phyloP scores from a whole-genome alignment of 1,139 yeast species.

The Hemisphaericaspora xylanilytica region DNA sequence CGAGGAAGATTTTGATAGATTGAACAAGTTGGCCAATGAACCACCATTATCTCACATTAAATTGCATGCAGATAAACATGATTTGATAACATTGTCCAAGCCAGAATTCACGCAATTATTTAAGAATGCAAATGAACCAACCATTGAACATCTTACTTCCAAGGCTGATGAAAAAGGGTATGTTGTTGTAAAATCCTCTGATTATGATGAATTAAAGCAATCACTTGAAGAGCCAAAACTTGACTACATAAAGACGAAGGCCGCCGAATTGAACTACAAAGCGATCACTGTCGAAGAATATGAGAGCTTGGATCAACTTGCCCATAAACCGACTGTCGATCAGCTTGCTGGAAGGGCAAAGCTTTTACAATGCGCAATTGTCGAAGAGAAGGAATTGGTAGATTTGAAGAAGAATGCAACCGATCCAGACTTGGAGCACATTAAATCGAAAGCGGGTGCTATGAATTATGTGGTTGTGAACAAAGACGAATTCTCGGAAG shows the following conservation, averaged over 20 bases:
- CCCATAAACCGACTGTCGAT: constrained; percentile 20
- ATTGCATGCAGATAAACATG: constrained; percentile 33
- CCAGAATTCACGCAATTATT: constrained; percentile 37
- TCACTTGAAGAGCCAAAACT: constrained; percentile 21
- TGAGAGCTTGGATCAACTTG: constrained; percentile 20
- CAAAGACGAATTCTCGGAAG: constrained; percentile 18
- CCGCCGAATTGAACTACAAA: constrained; percentile 8
- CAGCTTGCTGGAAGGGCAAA: constrained; percentile 23
- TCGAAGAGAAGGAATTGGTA: constrained; percentile 19
- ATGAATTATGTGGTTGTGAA: constrained; percentile 11
- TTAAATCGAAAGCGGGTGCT: constrained; percentile 17
- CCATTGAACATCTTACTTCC: constrained; percentile 23
- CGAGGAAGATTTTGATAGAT: constrained; percentile 17
- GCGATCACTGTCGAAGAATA: constrained; percentile 20
- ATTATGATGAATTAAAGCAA: constrained; percentile 12
- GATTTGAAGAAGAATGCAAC: constrained; percentile 11
- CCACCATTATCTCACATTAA: constrained; percentile 37
- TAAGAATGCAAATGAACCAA: constrained; percentile 35
- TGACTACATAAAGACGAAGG: constrained; percentile 18
- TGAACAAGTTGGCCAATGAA: constrained; percentile 26
- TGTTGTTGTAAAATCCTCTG: constrained; percentile 25
- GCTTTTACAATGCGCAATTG: constrained; percentile 16
- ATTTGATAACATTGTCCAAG: constrained; percentile 34
- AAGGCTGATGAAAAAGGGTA: constrained; percentile 19
- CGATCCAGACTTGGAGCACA: constrained; percentile 21